Conservation (phyloP, 2,329 filamentous ascomycete species). For the Fusarium dlaminii region DNA sequence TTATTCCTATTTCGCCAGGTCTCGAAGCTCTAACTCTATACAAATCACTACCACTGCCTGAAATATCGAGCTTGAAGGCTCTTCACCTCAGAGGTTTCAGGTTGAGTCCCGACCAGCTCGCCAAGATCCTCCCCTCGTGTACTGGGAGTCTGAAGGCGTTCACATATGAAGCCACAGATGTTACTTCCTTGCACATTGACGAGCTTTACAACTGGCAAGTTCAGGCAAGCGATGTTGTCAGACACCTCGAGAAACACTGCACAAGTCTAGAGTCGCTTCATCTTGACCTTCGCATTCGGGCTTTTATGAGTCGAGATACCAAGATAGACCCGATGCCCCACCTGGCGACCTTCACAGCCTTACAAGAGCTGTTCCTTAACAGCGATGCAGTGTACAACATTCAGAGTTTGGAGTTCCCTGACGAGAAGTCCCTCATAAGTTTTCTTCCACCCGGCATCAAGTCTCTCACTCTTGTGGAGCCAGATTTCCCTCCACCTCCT, state of each 20-base stretch:
- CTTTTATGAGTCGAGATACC: background rate
- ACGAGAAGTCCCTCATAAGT: slow-evolving; percentile 1
- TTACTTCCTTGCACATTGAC: background rate
- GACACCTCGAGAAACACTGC: slow-evolving; percentile 1
- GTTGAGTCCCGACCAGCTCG: background rate
- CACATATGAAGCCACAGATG: slow-evolving; percentile 9
- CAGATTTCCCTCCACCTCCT: background rate
- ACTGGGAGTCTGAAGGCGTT: slow-evolving; percentile 5
- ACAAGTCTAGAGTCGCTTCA: slow-evolving; percentile 12
- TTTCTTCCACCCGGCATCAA: background rate
- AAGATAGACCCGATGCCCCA: background rate
- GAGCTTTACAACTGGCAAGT: background rate
- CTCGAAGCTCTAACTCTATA: slow-evolving; percentile 10
- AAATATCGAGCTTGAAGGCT: slow-evolving; percentile 6
- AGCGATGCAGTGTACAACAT: background rate
- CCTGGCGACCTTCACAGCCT: slow-evolving; percentile 5
- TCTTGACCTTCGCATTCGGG: slow-evolving; percentile 12
- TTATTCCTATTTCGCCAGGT: background rate
- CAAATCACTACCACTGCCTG: background rate
- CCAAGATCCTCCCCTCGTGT: background rate
- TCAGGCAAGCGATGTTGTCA: slow-evolving; percentile 1
- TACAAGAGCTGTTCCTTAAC: slow-evolving; percentile 17
- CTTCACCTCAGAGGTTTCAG: background rate
- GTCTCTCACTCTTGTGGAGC: slow-evolving; percentile 7
- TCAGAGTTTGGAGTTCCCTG: background rate